Conservation (phyloP, 495 filamentous ascomycete species). For the Aspergillus conjunctus region DNA sequence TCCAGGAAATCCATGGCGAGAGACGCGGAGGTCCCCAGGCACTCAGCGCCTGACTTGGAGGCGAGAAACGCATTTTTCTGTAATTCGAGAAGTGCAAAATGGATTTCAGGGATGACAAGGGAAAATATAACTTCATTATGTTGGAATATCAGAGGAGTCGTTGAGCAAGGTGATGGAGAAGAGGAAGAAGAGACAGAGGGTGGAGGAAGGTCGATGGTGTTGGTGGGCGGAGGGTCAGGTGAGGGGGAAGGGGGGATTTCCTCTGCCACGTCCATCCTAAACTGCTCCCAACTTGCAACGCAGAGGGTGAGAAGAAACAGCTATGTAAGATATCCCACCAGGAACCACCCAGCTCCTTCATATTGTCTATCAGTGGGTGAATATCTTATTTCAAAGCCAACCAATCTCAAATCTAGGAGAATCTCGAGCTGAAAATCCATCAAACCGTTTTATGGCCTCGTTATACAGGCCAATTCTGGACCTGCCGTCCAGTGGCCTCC, state of each 20-base stretch:
- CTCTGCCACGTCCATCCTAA: constrained; percentile 20
- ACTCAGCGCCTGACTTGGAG: background rate
- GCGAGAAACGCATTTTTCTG: constrained; percentile 19
- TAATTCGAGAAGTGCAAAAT: constrained; percentile 11
- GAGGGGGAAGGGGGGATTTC: background rate
- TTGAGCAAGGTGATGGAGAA: background rate
- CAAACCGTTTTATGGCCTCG: background rate
- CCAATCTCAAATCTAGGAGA: background rate
- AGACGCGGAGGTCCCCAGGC: background rate
- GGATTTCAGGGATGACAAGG: constrained; percentile 5
- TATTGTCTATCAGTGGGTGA: background rate
- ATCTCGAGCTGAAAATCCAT: background rate
- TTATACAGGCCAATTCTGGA: background rate
- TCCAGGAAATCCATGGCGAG: constrained; percentile 18
- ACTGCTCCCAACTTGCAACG: constrained; percentile 1
- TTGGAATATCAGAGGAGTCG: constrained; percentile 11
- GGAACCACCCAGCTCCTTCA: background rate
- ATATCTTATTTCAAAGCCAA: background rate
- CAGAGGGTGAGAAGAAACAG: background rate
- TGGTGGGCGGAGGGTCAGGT: constrained; percentile 12
- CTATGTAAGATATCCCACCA: background rate
- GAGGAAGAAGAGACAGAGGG: constrained; percentile 11
- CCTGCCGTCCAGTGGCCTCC: background rate
- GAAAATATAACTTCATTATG: background rate
- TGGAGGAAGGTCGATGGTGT: background rate